Base-by-base conservation (phyloP, 176 grass and related monocot genomes). In the Alopecurus myosuroides region DNA sequence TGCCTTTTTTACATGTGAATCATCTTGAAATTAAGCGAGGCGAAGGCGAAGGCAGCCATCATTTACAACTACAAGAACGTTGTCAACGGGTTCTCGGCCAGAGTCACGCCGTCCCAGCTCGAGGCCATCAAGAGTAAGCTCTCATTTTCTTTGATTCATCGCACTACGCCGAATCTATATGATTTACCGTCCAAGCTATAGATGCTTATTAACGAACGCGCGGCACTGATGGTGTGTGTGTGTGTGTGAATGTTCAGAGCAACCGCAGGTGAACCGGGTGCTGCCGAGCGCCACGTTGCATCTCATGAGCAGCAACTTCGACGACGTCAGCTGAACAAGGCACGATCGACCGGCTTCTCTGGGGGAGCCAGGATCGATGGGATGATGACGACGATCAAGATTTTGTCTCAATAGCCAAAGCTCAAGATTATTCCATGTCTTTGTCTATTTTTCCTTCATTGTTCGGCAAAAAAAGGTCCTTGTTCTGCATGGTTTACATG, bases 1-100 rank as follows among this genome's bases (percentile, higher is more conserved):
- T 17, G 15, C 45, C 13, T 17, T 14, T 49, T 49, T 6, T 64
- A 0, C 3, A 6, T 64, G 4, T 64, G 61, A 34, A 34, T 64
- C 34, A 4, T 8, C 29, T 64, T 29, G 7, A 57, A 57, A 64
- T 36, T 1, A 68, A 97, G 95, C 23, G 90, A 94, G 81, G 90
- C 86, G 44, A 87, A 87, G 60, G 95, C 95, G 7, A 93, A 89
- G 78, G 81, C 49, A 9, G 73, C 88, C 25, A 34, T 94, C 1
- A 33, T 97, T 49, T 97, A 97, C 83, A 88, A 94, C 82, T 97
- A 94, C 87, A 89, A 18, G 79, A 85, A 94, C 29, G 92, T 92
- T 7, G 19, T 92, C 23, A 91, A 92, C 49, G 95, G 95, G 11
- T 97, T 97, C 87, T 85, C 95, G 20, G 95, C 95, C 37, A 94